A percentile compares a stretch with the other conserved stretches of the same genome.
Evolutionary conservation across 129 eudicot genomes (phyloP).

Genomic region (Glebionis coronaria): DNA sequence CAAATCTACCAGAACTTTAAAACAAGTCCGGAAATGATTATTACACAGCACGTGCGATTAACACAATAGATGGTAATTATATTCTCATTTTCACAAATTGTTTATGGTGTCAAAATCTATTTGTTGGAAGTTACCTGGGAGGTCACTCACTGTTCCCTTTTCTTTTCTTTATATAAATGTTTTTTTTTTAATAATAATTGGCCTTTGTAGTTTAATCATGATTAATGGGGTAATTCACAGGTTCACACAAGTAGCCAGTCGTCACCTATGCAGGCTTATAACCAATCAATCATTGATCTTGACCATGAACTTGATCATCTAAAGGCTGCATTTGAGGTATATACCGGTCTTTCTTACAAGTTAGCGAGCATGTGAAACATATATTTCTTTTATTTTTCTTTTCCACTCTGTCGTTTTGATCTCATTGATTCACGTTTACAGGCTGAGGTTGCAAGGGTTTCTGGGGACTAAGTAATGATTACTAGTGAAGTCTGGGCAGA

Average conservation of each 20-base stretch:
- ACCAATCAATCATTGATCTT: constrained; percentile 72
- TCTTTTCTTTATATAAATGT: neutral
- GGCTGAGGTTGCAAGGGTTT: no score
- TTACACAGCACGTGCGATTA: neutral
- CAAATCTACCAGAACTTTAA: neutral
- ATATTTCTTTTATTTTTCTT: no score
- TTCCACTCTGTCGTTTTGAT: no score
- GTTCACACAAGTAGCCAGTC: constrained; percentile 81
- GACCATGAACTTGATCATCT: constrained; percentile 77
- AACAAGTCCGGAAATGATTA: neutral
- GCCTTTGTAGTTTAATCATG: neutral
- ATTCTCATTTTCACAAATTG: neutral
- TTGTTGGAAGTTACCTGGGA: neutral
- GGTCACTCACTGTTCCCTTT: neutral
- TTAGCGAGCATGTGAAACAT: no score
- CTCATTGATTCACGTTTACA: no score
- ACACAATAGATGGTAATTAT: neutral
- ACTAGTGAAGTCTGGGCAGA: no score
- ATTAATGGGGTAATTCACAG: constrained; percentile 18
- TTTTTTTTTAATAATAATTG: neutral
- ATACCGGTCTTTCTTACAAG: neutral
- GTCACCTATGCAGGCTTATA: constrained; percentile 79
- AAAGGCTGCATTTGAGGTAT: constrained; percentile 68
- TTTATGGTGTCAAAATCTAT: neutral
- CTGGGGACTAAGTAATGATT: no score